Base-by-base conservation (phyloP, 1,139 yeast genomes). In the Yamadazyma dushanensis region DNA sequence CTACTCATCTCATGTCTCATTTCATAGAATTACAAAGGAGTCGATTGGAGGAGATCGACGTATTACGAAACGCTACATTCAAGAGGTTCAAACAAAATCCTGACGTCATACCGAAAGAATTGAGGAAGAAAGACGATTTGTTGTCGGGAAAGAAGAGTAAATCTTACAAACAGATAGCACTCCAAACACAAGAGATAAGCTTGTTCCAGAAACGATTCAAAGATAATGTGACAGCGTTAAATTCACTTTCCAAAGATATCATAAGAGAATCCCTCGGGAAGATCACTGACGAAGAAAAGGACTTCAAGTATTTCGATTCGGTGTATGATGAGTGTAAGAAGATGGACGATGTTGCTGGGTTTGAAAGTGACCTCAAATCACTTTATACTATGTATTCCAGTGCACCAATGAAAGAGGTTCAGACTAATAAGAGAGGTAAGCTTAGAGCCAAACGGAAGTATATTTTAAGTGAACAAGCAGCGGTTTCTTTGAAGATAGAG, bases 141-240 rank as follows among this genome's bases (percentile, higher is more conserved):
- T 40, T 47, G 24, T 21, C 40, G 9, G 24, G 34, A 10, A 44
- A 47, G 38, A 53, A 46, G 43, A 69, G 63, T 39, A 51, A 79
- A 43, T 59, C 72, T 38, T 49, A 53, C 28, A 62, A 70, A 40
- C 79, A 73, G 44, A 66, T 73, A 1, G 49, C 78, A 9, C 46
- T 39, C 11, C 94, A 85, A 46, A 80, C 82, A 47, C 86, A 83
- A 55, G 97, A 90, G 54, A 66, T 87, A 3, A 63, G 67, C 13
- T 49, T 57, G 32, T 75, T 90, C 32, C 50, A 76, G 3, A 65
- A 70, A 6, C 71, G 76, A 41, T 80, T 78, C 49, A 54, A 63
- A 26, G 32, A 16, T 10, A 34, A 33, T 9, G 19, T 27, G 8
- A 18, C n/a, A 16, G 21, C 13, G 19, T 31, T 29, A 16, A 31